Percentiles rank a stretch among this genome's conserved stretches.
phyloP scores from a whole-genome alignment of 2,329 filamentous ascomycete genomes.

The Huntiella abstrusa region DNA sequence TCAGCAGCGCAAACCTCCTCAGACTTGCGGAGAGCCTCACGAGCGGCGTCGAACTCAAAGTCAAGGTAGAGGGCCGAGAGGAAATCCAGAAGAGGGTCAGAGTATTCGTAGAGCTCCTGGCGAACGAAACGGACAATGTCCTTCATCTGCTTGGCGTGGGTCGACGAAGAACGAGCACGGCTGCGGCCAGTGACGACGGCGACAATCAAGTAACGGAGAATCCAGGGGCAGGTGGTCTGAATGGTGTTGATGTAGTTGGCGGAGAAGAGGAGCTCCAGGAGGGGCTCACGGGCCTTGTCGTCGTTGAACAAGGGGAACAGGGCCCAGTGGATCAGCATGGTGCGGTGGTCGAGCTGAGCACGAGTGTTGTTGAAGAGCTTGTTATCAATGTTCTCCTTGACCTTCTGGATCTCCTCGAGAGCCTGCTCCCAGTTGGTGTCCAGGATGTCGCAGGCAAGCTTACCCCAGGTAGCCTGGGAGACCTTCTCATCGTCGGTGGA shows the following conservation, averaged over 20 bases:
- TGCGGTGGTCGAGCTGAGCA: constrained; percentile 87
- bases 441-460: constrained; percentile 89
- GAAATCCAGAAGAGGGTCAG: constrained; percentile 88
- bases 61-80: constrained; percentile 88
- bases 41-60: constrained; percentile 74
- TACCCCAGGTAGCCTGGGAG: constrained; percentile 88
- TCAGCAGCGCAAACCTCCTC: constrained; percentile 83
- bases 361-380: constrained; percentile 92
- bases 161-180: constrained; percentile 59
- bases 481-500: constrained; percentile 98
- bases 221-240: constrained; percentile 93
- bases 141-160: constrained; percentile 97
- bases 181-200: constrained; percentile 87
- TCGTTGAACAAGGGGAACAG: constrained; percentile 99
- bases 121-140: constrained; percentile 87
- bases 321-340: constrained; percentile 95
- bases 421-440: constrained; percentile 88
- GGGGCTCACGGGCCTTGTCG: constrained; percentile 70
- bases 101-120: constrained; percentile 96
- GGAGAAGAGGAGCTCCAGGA: constrained; percentile 94
- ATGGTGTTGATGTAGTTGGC: constrained; percentile 98
- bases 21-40: constrained; percentile 69
- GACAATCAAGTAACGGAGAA: constrained; percentile 80
- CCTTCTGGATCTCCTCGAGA: constrained; percentile 77
- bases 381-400: constrained; percentile 81